Evolutionary conservation across 257 asterid genomes (phyloP).

Genomic region (Jacaranda copaia): DNA sequence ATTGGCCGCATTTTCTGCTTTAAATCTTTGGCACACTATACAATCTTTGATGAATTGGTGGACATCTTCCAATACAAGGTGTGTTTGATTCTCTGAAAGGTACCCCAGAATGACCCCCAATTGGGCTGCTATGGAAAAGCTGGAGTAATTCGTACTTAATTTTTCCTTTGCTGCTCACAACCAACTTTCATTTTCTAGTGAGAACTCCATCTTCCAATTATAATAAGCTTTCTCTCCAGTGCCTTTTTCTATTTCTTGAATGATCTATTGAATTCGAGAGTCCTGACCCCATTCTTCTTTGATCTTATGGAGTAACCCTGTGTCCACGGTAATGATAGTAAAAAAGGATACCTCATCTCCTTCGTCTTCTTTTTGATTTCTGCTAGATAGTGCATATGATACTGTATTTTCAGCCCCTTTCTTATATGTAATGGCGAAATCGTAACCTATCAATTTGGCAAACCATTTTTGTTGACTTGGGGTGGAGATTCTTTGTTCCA

Average conservation of each 20-base stretch:
- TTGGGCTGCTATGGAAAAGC: too few relatives aligned
- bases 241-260: too few relatives aligned
- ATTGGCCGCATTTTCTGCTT: neutral
- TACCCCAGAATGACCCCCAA: neutral
- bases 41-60: neutral
- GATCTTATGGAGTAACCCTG: too few relatives aligned
- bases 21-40: neutral
- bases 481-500: neutral
- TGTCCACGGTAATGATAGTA: too few relatives aligned
- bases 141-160: too few relatives aligned
- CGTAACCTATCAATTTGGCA: neutral
- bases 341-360: neutral
- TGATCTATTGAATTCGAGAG: too few relatives aligned
- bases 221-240: too few relatives aligned
- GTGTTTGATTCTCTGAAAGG: neutral
- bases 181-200: too few relatives aligned
- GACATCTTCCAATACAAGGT: neutral
- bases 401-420: neutral
- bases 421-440: neutral
- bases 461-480: neutral
- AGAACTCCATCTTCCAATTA: too few relatives aligned
- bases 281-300: neutral
- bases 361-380: too few relatives aligned
- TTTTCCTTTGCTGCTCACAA: too few relatives aligned
- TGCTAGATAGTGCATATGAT: neutral